These are phyloP conservation scores for Cyclotella atomus DNA, from an alignment of 108 stramenopile genomes.

Conservation along the genomic window DNA sequence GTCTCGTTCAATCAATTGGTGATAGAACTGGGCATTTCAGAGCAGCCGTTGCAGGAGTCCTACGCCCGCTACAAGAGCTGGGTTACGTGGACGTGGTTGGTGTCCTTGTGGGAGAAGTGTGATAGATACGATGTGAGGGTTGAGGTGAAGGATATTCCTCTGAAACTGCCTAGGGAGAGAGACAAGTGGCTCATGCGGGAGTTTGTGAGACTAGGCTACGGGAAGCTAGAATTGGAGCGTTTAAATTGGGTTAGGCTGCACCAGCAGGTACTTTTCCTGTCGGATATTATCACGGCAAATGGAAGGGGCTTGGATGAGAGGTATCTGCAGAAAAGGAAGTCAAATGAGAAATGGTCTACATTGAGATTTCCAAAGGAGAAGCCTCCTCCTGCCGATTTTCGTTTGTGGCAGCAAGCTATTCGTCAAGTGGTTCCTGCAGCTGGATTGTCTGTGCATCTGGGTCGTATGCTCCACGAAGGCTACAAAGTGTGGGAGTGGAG, in stretches of 20 bases:
- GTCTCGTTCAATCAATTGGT: background rate
- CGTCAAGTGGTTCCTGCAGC: background rate
- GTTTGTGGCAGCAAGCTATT: conserved; percentile 5
- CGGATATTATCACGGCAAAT: conserved; percentile 9
- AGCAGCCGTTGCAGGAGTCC: background rate
- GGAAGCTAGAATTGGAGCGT: background rate
- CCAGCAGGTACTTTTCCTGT: conserved; percentile 31
- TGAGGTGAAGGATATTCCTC: background rate
- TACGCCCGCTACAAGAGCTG: background rate
- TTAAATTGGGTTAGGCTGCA: conserved; percentile 19
- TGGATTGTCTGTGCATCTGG: background rate
- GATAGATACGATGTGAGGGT: background rate
- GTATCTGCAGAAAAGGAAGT: background rate
- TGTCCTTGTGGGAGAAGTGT: conserved; percentile 23
- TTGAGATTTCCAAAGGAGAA: conserved; percentile 8
- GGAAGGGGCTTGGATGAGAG: conserved; percentile 14
- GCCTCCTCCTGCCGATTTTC: background rate
- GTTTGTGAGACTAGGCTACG: conserved; percentile 3
- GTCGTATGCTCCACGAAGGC: background rate
- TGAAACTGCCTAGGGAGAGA: conserved; percentile 17
- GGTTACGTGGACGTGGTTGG: conserved; percentile 18
- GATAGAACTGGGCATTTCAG: conserved; percentile 15
- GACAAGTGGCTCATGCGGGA: conserved; percentile 26
- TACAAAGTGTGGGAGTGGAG: conserved; percentile 27
- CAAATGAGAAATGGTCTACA: conserved; percentile 19